Conservation (phyloP, 225 moss, liverwort and hornwort species). For the Climacium dendroides region DNA sequence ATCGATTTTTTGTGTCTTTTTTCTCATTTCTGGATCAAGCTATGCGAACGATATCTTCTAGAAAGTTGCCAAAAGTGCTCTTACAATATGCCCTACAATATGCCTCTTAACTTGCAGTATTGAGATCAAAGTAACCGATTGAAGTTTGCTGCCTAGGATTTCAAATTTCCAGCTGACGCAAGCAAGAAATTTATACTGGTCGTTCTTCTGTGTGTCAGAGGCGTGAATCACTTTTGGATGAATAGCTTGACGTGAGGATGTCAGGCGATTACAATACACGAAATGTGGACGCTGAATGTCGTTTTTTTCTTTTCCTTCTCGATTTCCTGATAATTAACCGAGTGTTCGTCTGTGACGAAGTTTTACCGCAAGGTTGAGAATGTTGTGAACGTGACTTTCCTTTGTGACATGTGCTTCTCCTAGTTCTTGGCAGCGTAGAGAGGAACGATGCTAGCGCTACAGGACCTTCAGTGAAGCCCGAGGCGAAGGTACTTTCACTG, state of each 20-base stretch:
- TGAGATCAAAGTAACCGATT: not conserved
- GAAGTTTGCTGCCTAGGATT: not conserved
- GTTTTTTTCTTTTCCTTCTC: not conserved
- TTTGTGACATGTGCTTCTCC: slow-evolving; percentile 3
- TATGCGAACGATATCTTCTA: not conserved
- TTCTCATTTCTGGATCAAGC: not conserved
- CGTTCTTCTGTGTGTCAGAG: not conserved
- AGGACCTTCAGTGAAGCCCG: slow-evolving; percentile 44
- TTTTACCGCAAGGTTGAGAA: not conserved
- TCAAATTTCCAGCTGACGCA: not conserved
- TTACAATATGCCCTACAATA: not conserved
- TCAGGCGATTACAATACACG: not conserved
- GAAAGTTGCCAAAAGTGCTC: not conserved
- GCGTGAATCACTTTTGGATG: not conserved
- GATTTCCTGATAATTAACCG: not conserved
- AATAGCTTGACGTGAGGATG: not conserved
- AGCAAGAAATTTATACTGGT: not conserved
- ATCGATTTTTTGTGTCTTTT: not conserved
- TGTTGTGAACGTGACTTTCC: not conserved
- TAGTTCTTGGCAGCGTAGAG: slow-evolving; percentile 55
- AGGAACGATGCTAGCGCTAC: slow-evolving; percentile 70
- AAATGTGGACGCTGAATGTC: not conserved
- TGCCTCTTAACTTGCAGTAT: not conserved
- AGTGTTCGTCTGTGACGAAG: not conserved
- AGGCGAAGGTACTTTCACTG: slow-evolving; percentile 26